phyloP scores from a whole-genome alignment of 768 basidiomycete species.

The Panaeolus papilionaceus region DNA sequence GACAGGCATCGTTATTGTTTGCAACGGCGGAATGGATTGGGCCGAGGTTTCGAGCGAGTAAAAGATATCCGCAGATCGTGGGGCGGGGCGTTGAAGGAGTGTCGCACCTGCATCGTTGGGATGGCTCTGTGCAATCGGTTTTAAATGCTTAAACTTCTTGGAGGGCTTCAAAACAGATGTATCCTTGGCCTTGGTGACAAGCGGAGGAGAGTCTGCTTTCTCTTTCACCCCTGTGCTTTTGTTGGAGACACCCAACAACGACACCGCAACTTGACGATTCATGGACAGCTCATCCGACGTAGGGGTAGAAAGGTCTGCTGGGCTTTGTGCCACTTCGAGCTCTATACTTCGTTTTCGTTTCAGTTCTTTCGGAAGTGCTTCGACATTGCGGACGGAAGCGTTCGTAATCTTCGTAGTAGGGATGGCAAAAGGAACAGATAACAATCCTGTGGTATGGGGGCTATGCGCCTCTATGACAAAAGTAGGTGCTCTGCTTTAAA shows the following conservation, averaged over 20 bases:
- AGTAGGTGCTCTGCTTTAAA: no score
- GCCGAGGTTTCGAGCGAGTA: slow-evolving; percentile 44
- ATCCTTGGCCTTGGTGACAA: neutral
- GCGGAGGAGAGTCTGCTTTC: no score
- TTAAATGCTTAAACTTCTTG: neutral
- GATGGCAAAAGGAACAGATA: neutral
- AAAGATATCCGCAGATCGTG: slow-evolving; percentile 11
- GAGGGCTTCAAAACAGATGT: neutral
- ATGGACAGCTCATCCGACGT: neutral
- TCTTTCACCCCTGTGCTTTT: no score
- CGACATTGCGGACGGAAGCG: neutral
- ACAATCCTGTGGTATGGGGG: no score
- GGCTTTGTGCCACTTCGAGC: neutral
- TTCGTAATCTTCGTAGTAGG: neutral
- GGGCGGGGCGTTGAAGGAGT: neutral
- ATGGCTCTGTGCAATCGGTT: neutral
- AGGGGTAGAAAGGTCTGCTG: neutral
- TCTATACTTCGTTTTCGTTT: neutral
- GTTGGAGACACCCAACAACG: no score
- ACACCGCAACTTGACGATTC: no score
- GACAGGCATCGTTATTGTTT: slow-evolving; percentile 61
- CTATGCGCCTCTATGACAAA: no score
- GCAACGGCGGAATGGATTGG: slow-evolving; percentile 33
- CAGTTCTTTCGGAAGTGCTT: neutral
- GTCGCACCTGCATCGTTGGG: neutral